phyloP scores from a whole-genome alignment of 2,329 filamentous ascomycete species.

The Colletotrichum noveboracense region DNA sequence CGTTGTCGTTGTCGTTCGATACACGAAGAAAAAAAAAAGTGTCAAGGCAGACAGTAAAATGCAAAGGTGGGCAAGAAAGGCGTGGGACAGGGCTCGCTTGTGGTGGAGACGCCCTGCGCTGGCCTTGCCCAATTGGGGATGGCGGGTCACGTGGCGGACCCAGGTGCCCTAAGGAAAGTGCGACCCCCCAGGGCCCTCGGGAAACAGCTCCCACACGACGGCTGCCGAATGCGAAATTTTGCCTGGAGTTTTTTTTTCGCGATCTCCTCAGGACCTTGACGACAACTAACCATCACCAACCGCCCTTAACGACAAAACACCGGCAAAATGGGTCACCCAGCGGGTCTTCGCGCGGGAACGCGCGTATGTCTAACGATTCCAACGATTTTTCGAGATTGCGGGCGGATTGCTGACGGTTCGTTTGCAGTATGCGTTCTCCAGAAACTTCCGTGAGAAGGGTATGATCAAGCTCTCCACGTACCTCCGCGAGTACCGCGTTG shows the following conservation, averaged over 20 bases:
- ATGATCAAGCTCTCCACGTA: slow-evolving; percentile 94
- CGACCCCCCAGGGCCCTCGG: not conserved
- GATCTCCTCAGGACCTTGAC: not conserved
- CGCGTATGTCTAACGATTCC: slow-evolving; percentile 63
- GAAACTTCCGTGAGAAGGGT: slow-evolving; percentile 94
- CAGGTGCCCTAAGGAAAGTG: not conserved
- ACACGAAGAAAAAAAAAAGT: slow-evolving; percentile 10
- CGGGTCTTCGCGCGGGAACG: slow-evolving; percentile 86
- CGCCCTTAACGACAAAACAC: slow-evolving; percentile 24
- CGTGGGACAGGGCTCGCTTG: not conserved
- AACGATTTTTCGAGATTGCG: slow-evolving; percentile 1
- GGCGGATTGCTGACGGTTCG: slow-evolving; percentile 34
- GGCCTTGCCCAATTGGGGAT: not conserved
- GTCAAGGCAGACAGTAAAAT: not conserved
- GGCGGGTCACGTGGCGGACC: not conserved
- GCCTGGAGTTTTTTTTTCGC: not conserved
- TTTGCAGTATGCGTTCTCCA: slow-evolving; percentile 84
- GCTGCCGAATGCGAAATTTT: not conserved
- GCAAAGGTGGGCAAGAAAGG: not conserved
- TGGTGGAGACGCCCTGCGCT: not conserved
- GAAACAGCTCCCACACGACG: not conserved
- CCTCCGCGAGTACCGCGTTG: slow-evolving; percentile 94
- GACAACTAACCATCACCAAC: slow-evolving; percentile 12
- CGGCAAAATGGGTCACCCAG: slow-evolving; percentile 82
- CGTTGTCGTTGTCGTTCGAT: slow-evolving; percentile 15